Percentiles rank a stretch among this genome's conserved stretches.
Evolutionary conservation across 1,139 yeast species (phyloP).

Genomic region (Pichia sp.): DNA sequence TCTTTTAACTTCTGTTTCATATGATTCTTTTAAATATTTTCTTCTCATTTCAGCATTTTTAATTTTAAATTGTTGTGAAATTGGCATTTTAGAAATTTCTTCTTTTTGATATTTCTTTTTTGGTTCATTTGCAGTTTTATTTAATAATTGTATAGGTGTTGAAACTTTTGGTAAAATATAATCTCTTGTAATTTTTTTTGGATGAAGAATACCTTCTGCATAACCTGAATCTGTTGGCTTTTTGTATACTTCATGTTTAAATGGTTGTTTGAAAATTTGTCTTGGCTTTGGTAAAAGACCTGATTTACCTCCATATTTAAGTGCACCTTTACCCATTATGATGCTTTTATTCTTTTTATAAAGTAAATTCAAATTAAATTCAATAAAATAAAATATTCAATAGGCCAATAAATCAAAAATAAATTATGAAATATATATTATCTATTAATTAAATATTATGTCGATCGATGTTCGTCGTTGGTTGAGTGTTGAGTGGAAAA

Average conservation of each 20-base stretch:
- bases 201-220: constrained; percentile 70
- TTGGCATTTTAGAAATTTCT: constrained; percentile 34
- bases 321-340: constrained; percentile 41
- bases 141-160: constrained; percentile 31
- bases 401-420: too few species aligned
- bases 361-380: too few species aligned
- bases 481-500: too few species aligned
- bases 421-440: too few species aligned
- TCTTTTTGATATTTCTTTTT: constrained; percentile 28
- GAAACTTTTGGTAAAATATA: constrained; percentile 49
- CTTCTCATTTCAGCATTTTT: constrained; percentile 68
- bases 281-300: constrained; percentile 80
- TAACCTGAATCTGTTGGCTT: constrained; percentile 56
- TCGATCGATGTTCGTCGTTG: too few species aligned
- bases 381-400: too few species aligned
- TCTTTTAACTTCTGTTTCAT: constrained; percentile 53
- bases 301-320: constrained; percentile 61
- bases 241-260: constrained; percentile 48
- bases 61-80: constrained; percentile 47
- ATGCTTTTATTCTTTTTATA: too few species aligned
- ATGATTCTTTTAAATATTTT: constrained; percentile 60
- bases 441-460: too few species aligned
- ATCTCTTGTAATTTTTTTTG: constrained; percentile 55
- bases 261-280: constrained; percentile 61
- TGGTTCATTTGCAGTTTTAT: constrained; percentile 33